Percentiles rank a stretch among this genome's conserved stretches.
phyloP scores from a whole-genome alignment of 495 filamentous ascomycete genomes.

The Trichodelitschia bisporula region DNA sequence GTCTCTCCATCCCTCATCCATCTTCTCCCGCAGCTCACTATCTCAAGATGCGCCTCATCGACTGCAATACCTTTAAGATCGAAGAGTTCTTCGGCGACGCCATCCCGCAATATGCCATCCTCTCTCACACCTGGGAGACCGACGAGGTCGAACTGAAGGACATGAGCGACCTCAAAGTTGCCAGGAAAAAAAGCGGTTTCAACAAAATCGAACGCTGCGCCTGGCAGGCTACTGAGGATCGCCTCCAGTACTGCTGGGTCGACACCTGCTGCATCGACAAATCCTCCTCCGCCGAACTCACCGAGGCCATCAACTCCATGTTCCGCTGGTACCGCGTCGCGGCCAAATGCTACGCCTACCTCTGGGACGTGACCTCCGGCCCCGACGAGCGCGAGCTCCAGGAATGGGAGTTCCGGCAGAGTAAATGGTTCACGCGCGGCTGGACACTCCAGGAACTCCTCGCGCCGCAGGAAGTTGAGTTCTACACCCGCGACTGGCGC shows the following conservation, averaged over 20 bases:
- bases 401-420: too few species aligned
- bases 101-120: slow-evolving; percentile 1
- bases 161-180: slow-evolving; percentile 4
- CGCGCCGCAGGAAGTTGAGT: neutral
- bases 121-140: slow-evolving; percentile 15
- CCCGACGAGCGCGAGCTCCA: too few species aligned
- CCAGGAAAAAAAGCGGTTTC: slow-evolving; percentile 2
- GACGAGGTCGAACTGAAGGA: slow-evolving; percentile 15
- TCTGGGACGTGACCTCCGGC: slow-evolving; percentile 8
- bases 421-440: slow-evolving; percentile 1
- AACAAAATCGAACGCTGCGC: slow-evolving; percentile 2
- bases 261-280: slow-evolving; percentile 2
- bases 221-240: slow-evolving; percentile 2
- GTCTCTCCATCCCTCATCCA: too few species aligned
- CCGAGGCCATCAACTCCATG: too few species aligned
- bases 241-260: slow-evolving; percentile 2
- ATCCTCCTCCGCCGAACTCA: neutral
- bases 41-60: too few species aligned
- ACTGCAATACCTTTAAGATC: too few species aligned
- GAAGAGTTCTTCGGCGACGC: too few species aligned
- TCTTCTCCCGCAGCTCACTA: too few species aligned
- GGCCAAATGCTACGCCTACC: slow-evolving; percentile 5
- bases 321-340: slow-evolving; percentile 4
- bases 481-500: slow-evolving; percentile 1
- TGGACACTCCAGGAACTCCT: slow-evolving; percentile 3